phyloP scores from a whole-genome alignment of 306 rosid species.

The Vigna trinervia region DNA sequence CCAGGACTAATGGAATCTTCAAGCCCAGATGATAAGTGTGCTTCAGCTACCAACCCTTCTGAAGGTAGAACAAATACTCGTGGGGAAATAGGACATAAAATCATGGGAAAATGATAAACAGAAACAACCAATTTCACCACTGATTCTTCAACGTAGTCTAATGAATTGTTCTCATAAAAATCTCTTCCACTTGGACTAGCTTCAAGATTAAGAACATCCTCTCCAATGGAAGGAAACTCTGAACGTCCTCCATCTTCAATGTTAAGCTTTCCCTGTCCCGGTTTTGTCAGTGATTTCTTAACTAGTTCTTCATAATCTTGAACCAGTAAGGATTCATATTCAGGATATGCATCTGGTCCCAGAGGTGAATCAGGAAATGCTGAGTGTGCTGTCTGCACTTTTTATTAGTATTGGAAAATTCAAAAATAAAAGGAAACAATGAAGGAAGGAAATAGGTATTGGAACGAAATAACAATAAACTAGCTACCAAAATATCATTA shows the following conservation, averaged over 20 bases:
- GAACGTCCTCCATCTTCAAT: constrained; percentile 65
- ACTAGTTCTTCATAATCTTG: constrained; percentile 92
- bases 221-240: constrained; percentile 56
- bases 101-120: constrained; percentile 89
- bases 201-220: constrained; percentile 53
- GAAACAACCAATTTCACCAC: constrained; percentile 71
- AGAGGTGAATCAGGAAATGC: constrained; percentile 88
- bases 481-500: background rate
- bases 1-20: constrained; percentile 83
- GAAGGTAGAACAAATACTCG: constrained; percentile 96
- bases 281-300: constrained; percentile 58
- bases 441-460: background rate
- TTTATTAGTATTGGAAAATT: constrained; percentile 35
- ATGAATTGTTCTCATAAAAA: constrained; percentile 53
- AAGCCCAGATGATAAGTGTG: constrained; percentile 69
- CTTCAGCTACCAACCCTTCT: constrained; percentile 83
- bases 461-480: constrained; percentile 18
- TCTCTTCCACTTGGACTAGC: constrained; percentile 69
- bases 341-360: constrained; percentile 94
- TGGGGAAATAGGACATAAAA: constrained; percentile 87
- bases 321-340: constrained; percentile 85
- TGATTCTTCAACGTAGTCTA: constrained; percentile 57
- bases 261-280: constrained; percentile 45
- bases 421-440: background rate
- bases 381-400: constrained; percentile 77